These are phyloP conservation scores for Amylostereum areolatum DNA, from an alignment of 1,284 basidiomycete species.

Conservation along the genomic window DNA sequence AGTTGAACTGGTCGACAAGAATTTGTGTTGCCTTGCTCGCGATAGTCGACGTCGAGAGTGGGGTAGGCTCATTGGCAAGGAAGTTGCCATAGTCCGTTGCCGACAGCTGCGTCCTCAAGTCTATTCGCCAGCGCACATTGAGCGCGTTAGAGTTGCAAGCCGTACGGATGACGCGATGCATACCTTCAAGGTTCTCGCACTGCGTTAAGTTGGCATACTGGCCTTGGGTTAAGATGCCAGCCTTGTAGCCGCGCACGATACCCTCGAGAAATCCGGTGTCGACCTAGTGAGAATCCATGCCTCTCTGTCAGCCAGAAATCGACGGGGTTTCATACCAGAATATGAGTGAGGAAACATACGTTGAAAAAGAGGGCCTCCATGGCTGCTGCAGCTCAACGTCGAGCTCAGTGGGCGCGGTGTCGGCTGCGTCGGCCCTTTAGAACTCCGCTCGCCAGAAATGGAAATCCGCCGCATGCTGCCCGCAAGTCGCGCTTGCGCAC, in stretches of 20 bases:
- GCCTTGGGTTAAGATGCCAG: constrained; percentile 81
- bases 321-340: no score
- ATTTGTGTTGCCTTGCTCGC: constrained; percentile 93
- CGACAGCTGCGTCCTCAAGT: constrained; percentile 89
- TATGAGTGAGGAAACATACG: no score
- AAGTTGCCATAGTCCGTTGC: constrained; percentile 99
- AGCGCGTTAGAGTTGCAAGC: no score
- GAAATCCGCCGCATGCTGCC: no score
- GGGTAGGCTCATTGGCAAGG: constrained; percentile 94
- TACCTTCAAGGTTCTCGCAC: constrained; percentile 98
- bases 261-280: constrained; percentile 86
- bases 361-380: constrained; percentile 91
- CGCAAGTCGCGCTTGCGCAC: no score
- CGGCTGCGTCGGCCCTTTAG: not conserved
- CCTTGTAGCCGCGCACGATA: constrained; percentile 92
- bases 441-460: constrained; percentile 5
- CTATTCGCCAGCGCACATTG: constrained; percentile 32
- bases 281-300: constrained; percentile 41
- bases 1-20: constrained; percentile 97
- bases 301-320: not conserved
- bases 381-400: constrained; percentile 5
- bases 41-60: constrained; percentile 92
- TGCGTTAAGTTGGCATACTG: constrained; percentile 95
- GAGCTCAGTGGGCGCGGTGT: no score
- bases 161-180: not conserved